Percentiles rank a stretch among this genome's conserved stretches.
phyloP scores from a whole-genome alignment of 306 rosid genomes.

The Urtica urens region DNA sequence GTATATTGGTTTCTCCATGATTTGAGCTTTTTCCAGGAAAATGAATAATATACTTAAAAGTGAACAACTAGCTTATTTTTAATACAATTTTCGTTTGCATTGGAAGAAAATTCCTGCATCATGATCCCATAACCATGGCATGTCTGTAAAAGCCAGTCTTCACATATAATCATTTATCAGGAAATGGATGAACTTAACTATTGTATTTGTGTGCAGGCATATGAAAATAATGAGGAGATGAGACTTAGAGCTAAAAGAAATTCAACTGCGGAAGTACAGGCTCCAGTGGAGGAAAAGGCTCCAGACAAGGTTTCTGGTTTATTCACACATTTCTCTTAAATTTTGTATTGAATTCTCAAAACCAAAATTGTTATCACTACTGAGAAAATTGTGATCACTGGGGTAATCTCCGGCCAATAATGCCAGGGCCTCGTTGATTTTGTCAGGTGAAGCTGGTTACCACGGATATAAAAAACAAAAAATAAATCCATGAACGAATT shows the following conservation, averaged over 20 bases:
- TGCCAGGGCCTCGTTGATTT: too few relatives aligned
- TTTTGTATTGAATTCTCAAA: constrained; percentile 4
- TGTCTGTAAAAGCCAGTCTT: not conserved
- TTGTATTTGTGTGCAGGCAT: constrained; percentile 36
- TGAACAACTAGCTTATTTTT: not conserved
- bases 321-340: not conserved
- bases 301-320: constrained; percentile 63
- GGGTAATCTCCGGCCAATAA: too few relatives aligned
- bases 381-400: too few relatives aligned
- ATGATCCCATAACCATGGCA: not conserved
- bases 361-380: too few relatives aligned
- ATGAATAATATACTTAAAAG: not conserved
- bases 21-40: not conserved
- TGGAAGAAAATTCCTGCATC: not conserved
- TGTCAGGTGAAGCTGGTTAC: too few relatives aligned
- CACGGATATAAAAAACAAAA: too few relatives aligned
- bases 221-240: constrained; percentile 72
- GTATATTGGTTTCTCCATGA: constrained; percentile 26
- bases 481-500: too few relatives aligned
- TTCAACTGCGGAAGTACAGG: constrained; percentile 35
- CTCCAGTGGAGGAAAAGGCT: constrained; percentile 40
- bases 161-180: constrained; percentile 7
- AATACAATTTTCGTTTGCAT: not conserved
- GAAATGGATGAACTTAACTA: constrained; percentile 13
- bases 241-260: constrained; percentile 67